Conservation (phyloP, 371 early-diverging fungal genomes). For the Lichtheimia ornata region DNA sequence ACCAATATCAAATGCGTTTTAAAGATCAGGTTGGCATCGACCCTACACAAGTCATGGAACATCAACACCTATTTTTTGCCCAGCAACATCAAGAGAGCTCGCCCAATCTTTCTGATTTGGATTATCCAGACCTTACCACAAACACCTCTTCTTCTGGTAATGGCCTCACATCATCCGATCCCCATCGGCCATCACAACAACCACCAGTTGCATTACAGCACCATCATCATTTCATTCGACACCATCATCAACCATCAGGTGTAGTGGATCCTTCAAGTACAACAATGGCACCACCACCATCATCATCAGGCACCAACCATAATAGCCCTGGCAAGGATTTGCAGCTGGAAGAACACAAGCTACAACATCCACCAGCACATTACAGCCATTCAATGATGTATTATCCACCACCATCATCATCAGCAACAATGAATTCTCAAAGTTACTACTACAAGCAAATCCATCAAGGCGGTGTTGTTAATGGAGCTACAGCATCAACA, state of each 20-base stretch:
- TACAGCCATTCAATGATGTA: slow-evolving; percentile 9
- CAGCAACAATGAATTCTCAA: slow-evolving; percentile 6
- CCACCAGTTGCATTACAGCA: too few relatives aligned
- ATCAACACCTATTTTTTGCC: slow-evolving; percentile 19
- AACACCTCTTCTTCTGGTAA: slow-evolving; percentile 8
- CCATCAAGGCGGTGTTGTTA: too few relatives aligned
- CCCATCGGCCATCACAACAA: slow-evolving; percentile 3
- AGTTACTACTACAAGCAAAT: slow-evolving; percentile 12
- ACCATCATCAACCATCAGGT: slow-evolving; percentile 4
- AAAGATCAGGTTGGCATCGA: slow-evolving; percentile 15
- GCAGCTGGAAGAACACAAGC: background rate
- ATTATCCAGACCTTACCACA: slow-evolving; percentile 12
- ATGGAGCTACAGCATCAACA: background rate
- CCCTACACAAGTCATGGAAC: slow-evolving; percentile 18
- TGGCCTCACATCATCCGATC: background rate
- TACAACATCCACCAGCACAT: background rate
- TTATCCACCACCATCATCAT: slow-evolving; percentile 8
- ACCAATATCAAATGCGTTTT: slow-evolving; percentile 11
- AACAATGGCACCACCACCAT: background rate
- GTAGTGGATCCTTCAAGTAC: slow-evolving; percentile 1
- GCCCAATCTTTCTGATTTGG: slow-evolving; percentile 22
- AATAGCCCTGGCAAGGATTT: background rate
- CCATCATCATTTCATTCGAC: too few relatives aligned
- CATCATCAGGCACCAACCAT: background rate
- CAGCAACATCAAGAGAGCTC: slow-evolving; percentile 24